phyloP scores from a whole-genome alignment of 345 rosid genomes.

The Citrus glauca region DNA sequence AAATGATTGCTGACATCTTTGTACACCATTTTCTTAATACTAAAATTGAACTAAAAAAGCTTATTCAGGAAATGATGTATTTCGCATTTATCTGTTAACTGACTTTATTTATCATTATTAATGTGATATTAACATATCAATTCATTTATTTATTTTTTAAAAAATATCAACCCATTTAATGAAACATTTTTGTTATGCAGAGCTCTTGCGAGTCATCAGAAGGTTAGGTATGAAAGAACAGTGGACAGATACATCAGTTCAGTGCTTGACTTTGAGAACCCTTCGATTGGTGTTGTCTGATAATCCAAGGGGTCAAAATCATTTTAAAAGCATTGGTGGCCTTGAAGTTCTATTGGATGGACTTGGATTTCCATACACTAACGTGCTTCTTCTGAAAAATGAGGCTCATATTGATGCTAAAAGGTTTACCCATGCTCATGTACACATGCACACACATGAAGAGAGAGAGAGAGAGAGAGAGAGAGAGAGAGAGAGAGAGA shows the following conservation, averaged over 20 bases:
- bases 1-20: neutral
- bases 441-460: too few relatives aligned
- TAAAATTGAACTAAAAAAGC: neutral
- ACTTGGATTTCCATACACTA: conserved; percentile 54
- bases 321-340: conserved; percentile 78
- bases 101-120: neutral
- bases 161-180: neutral
- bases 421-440: conserved; percentile 39
- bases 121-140: neutral
- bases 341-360: conserved; percentile 79
- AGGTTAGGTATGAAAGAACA: conserved; percentile 65
- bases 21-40: neutral
- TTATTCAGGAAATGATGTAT: conserved; percentile 1
- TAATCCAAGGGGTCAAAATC: conserved; percentile 74
- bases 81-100: conserved; percentile 8
- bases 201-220: conserved; percentile 65
- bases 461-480: too few relatives aligned
- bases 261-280: conserved; percentile 51
- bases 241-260: conserved; percentile 51
- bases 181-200: conserved; percentile 34
- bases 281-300: conserved; percentile 46
- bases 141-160: neutral
- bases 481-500: too few relatives aligned
- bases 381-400: conserved; percentile 30
- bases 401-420: conserved; percentile 23